Conservation (phyloP, 345 rosid genomes). For the Populus davidiana region DNA sequence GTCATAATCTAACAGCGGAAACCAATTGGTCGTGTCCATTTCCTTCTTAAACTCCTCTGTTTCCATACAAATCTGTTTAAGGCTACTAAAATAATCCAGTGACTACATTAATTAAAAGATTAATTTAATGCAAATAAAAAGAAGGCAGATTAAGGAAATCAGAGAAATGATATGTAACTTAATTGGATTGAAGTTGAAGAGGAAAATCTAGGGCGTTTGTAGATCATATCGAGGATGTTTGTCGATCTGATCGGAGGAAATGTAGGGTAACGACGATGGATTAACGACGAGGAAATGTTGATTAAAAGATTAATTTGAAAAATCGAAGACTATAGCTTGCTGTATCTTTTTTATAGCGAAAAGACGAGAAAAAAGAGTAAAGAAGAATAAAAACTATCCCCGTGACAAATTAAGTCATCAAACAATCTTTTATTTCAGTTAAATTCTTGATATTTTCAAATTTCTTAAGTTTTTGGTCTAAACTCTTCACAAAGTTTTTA, state of each 20-base stretch:
- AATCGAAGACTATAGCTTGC: neutral
- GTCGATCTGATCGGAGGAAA: neutral
- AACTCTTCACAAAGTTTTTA: too few species aligned
- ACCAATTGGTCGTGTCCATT: constrained; percentile 56
- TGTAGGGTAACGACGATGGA: neutral
- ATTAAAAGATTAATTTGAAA: too few species aligned
- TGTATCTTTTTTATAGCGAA: too few species aligned
- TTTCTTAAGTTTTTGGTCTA: too few species aligned
- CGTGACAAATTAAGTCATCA: too few species aligned
- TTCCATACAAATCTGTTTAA: constrained; percentile 27
- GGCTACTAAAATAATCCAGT: neutral
- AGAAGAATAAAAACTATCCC: too few species aligned
- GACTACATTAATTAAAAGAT: neutral
- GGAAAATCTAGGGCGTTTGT: neutral
- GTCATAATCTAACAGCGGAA: constrained; percentile 53
- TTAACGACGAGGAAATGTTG: too few species aligned
- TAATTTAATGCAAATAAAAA: too few species aligned
- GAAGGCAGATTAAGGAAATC: neutral
- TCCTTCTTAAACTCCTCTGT: constrained; percentile 60
- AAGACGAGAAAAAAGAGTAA: too few species aligned
- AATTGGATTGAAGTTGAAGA: neutral
- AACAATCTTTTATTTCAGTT: too few species aligned
- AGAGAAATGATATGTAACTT: neutral
- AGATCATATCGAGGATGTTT: neutral
- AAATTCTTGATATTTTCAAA: too few species aligned